Base-by-base conservation (phyloP, 2,329 filamentous ascomycete genomes). In the Stachybotrys elegans region DNA sequence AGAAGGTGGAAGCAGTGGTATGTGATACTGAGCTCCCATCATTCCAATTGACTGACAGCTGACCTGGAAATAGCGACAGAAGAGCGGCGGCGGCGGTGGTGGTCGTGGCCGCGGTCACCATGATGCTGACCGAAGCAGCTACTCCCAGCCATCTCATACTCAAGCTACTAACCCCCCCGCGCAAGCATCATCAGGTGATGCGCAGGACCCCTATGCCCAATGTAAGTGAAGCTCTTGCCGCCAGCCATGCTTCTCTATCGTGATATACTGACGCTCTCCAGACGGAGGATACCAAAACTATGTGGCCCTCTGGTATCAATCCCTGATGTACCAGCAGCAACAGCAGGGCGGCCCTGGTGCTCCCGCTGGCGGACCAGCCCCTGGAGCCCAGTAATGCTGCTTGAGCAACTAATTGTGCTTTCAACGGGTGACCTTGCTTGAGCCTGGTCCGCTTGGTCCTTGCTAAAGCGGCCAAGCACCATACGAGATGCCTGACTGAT, bases 1-100 rank as follows among this genome's bases (percentile, higher is more conserved):
- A 95, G 54, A 95, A 95, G 68, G 88, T 95, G 40, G 88, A 95
- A 49, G 85, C 88, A 59, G 88, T 92, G 63, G 84, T 91, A 79
- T 69, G 84, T 78, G 13, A 19, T 40, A n/a, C n/a, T n/a, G n/a
- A 22, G 8, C 17, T 11, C 17, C 7, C 13, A 36, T 4, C 19
- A 12, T 14, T 7, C 21, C 12, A 5, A 21, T 11, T 23, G 9
- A 32, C 31, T 9, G 22, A 8, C 22, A 19, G 47, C 63, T 73
- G 51, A 72, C 50, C 32, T 27, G 6, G 22, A 3, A 12, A 43
- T 48, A 78, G 74, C 71, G 72, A 44, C 73, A 78, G 57, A 80
- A 80, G 68, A 78, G 73, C 57, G 22, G 70, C 32, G 62, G 70
- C 36, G 62, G 67, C 27, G 67, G 68, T 43, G 63, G 67, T 32